Evolutionary conservation across 192 early-diverging fungal species (phyloP).

Genomic region (Umbelopsis vinacea): DNA sequence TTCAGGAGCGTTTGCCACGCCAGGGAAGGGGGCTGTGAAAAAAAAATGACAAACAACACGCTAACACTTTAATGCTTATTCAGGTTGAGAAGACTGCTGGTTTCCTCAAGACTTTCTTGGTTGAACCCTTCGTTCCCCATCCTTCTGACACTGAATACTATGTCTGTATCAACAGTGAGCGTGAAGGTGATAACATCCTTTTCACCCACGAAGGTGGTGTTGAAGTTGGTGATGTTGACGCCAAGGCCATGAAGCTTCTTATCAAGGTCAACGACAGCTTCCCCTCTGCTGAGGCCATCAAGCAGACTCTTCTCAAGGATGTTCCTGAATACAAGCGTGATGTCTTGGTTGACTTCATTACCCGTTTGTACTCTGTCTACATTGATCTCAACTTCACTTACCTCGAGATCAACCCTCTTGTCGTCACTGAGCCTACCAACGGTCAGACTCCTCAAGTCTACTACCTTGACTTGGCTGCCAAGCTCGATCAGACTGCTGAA

Average conservation of each 20-base stretch:
- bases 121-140: slow-evolving; percentile 95
- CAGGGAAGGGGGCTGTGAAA: not conserved
- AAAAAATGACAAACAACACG: not conserved
- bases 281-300: slow-evolving; percentile 71
- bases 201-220: slow-evolving; percentile 99
- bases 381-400: slow-evolving; percentile 98
- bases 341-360: slow-evolving; percentile 88
- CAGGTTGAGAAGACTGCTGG: slow-evolving; percentile 86
- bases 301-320: slow-evolving; percentile 67
- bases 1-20: not conserved
- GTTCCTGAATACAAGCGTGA: slow-evolving; percentile 71
- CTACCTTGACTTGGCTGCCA: slow-evolving; percentile 96
- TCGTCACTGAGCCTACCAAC: slow-evolving; percentile 76
- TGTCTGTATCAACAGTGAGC: slow-evolving; percentile 93
- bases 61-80: not conserved
- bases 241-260: slow-evolving; percentile 89
- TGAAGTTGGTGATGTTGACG: slow-evolving; percentile 98
- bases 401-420: slow-evolving; percentile 99
- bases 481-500: slow-evolving; percentile 98
- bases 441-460: slow-evolving; percentile 72
- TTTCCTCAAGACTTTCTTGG: slow-evolving; percentile 90
- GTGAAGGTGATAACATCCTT: slow-evolving; percentile 94
- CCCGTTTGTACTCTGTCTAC: slow-evolving; percentile 93
- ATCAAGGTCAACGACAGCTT: slow-evolving; percentile 81
- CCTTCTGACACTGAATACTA: slow-evolving; percentile 94